Base-by-base conservation (phyloP, 139 green algal genomes). In the Chlamydomonas sp. region DNA sequence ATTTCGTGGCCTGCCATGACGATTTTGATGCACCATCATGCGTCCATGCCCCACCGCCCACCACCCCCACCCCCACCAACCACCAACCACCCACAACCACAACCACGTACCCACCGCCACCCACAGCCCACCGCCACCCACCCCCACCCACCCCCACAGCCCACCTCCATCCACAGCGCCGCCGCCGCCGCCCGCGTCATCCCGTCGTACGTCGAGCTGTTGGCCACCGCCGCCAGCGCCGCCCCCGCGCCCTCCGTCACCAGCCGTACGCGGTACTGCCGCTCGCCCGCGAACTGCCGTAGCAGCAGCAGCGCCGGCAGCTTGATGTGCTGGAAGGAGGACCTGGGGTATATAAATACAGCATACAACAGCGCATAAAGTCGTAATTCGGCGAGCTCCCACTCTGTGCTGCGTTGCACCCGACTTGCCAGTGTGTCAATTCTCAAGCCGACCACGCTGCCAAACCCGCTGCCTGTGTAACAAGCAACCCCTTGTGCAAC, bases 121-220 rank as follows among this genome's bases (percentile, higher is more conserved):
- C n/a, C 16, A 31, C 71, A 0, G 10, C 69, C 20, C 69, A 31
- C 69, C 5, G 69, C 76, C 1, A 15, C n/a, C 74, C 12, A 18
- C n/a, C 17, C 2, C 7, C n/a, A 5, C 60, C 72, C 31, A 20
- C 4, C 59, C 5, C 5, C 49, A 2, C 8, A 10, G 5, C 83
- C 6, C 84, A 88, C 77, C 69, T 90, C 89, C 77, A 92, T 84
- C 89, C 89, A 91, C n/a, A 91, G 82, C n/a, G 82, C 78, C 64
- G 79, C 82, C 15, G 90, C 90, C 49, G 86, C 80, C 9, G 84
- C 89, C 9, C 85, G 80, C 7, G 89, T 92, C 10, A 79, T 78
- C 7, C 79, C 79, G 69, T 92, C 89, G 81, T 91, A 92, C 1
- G 18, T 16, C 8, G 85, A 10, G 68, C 89, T 69, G 61, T 79